Evolutionary conservation across 225 moss, liverwort and hornwort genomes (phyloP).

Genomic region (Polytrichum commune): DNA sequence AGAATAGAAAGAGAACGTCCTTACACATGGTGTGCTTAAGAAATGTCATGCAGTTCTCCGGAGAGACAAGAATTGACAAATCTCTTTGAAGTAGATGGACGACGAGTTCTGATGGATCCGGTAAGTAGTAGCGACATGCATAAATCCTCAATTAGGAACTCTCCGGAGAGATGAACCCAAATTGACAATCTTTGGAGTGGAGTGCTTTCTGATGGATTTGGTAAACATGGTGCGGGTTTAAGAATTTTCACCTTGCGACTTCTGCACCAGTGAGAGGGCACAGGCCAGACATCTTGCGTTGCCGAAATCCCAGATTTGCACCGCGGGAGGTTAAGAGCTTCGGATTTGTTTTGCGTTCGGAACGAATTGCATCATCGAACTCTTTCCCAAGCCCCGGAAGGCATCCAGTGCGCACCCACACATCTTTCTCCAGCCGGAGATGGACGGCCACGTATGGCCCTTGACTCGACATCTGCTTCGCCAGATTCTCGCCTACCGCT

Average conservation of each 20-base stretch:
- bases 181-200: no score
- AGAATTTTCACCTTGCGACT: conserved; percentile 40
- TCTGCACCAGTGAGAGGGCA: conserved; percentile 60
- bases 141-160: no score
- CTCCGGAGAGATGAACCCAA: no score
- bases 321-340: conserved; percentile 42
- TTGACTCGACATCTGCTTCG: conserved; percentile 48
- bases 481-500: conserved; percentile 47
- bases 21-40: no score
- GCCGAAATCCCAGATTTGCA: conserved; percentile 25
- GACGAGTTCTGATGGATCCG: no score
- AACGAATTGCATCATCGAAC: conserved; percentile 38
- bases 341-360: conserved; percentile 40
- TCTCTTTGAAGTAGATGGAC: no score
- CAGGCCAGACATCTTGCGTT: conserved; percentile 50
- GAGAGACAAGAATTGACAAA: no score
- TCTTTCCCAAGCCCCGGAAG: conserved; percentile 46
- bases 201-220: no score
- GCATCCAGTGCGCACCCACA: conserved; percentile 70
- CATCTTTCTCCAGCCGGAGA: conserved; percentile 60
- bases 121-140: no score
- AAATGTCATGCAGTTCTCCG: no score
- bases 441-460: conserved; percentile 64
- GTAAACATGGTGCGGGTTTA: no score
- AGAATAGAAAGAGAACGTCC: no score